Base-by-base conservation (phyloP, 768 basidiomycete species). In the Boletus sensibilis region DNA sequence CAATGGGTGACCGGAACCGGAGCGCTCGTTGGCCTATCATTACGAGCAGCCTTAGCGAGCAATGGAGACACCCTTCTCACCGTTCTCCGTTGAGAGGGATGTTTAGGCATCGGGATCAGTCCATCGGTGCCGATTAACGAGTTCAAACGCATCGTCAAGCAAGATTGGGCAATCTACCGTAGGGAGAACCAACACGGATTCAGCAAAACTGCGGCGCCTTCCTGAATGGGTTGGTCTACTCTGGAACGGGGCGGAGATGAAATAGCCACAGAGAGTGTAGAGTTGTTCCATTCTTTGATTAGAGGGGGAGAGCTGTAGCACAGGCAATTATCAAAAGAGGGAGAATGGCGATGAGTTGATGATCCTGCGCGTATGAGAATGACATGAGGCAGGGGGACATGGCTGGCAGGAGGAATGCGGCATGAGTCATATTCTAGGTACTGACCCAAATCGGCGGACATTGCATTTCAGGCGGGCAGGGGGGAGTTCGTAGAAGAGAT, bases 211-310 rank as follows among this genome's bases (percentile, higher is more conserved):
- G 52, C 47, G 39, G 50, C 35, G 18, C 53, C 51, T 67, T 59
- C 66, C 69, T 21, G 50, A 66, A 71, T 3, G 42, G 21, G 53
- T 64, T 20, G 8, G 20, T 11, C 50, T 29, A 43, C 52, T 42
- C 45, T 48, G 53, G 50, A 56, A 51, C 31, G 38, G 29, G 63
- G 70, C 68, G 68, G 72, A 73, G 61, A 73, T 73, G 72, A 73
- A 73, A 45, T 34, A 50, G 50, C 38, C 53, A 56, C 20, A 55
- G 23, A 46, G 31, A 53, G 34, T 29, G 37, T 39, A 55, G 43
- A 46, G 21, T 33, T n/a, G 37, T 47, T 65, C 58, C 61, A 68
- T 72, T 68, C 53, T 44, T 11, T 61, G 66, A 50, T 52, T 39
- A 13, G 48, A 50, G 52, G 47, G 23, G 34, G 48, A 6, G 34